Conservation (phyloP, 2,329 filamentous ascomycete genomes). For the Nemania sp. region DNA sequence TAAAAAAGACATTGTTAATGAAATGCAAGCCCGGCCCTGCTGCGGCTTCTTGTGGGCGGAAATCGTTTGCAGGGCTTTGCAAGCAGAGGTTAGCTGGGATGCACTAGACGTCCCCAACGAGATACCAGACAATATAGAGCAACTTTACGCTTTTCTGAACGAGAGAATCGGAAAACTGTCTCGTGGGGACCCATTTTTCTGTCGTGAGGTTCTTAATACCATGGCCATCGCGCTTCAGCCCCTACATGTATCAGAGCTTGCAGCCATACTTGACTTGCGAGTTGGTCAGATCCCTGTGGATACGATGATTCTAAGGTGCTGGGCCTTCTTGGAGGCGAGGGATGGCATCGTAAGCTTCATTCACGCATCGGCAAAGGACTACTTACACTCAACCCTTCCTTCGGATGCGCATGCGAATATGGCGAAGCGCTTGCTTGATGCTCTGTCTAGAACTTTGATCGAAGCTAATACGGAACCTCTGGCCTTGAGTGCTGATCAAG, state of each 20-base stretch:
- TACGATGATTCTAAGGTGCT: not conserved
- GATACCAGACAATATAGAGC: not conserved
- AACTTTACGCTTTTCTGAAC: not conserved
- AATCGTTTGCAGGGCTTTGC: not conserved
- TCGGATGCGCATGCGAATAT: not conserved
- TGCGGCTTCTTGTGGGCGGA: not conserved
- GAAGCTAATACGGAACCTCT: not conserved
- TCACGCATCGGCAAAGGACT: not conserved
- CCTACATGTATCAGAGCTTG: not conserved
- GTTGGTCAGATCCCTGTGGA: not conserved
- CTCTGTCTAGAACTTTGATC: not conserved
- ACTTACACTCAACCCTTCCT: not conserved
- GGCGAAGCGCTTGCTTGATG: not conserved
- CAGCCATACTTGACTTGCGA: not conserved
- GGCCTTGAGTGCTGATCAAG: not conserved
- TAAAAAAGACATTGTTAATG: not conserved
- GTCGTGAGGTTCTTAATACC: not conserved
- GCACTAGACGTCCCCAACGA: not conserved
- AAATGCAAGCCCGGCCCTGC: not conserved
- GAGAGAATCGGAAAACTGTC: not conserved
- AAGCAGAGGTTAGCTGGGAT: not conserved
- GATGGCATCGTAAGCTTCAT: not conserved
- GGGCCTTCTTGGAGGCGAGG: not conserved
- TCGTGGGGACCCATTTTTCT: not conserved
- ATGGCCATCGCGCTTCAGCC: not conserved